phyloP scores from a whole-genome alignment of 164 flowering plant genomes.

The Macadamia integrifolia region DNA sequence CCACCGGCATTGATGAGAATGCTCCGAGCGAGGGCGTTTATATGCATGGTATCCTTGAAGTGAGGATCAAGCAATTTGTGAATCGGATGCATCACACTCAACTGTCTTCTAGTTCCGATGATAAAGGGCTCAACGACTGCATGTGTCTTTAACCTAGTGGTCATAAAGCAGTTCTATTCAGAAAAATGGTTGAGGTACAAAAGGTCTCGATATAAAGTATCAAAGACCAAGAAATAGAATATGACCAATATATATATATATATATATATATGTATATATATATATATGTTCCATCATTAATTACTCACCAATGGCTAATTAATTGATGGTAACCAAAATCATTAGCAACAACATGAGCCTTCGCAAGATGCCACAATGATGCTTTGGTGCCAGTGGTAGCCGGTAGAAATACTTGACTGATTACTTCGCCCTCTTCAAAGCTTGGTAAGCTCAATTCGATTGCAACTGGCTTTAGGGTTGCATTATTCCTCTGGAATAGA shows the following conservation, averaged over 20 bases:
- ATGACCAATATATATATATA: too few species aligned
- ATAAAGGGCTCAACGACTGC: conserved; percentile 62
- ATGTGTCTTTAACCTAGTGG: conserved; percentile 55
- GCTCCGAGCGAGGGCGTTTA: conserved; percentile 54
- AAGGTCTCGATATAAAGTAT: too few species aligned
- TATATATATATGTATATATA: too few species aligned
- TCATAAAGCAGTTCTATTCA: not conserved
- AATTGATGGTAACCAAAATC: conserved; percentile 59
- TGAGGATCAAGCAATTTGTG: conserved; percentile 58
- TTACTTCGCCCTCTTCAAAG: not conserved
- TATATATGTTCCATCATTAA: not conserved
- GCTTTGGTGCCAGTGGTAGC: conserved; percentile 30
- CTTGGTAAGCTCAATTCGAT: conserved; percentile 50
- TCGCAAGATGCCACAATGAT: conserved; percentile 58
- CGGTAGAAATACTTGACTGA: conserved; percentile 32
- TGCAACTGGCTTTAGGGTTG: conserved; percentile 46
- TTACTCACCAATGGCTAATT: conserved; percentile 50
- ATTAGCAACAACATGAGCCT: conserved; percentile 49
- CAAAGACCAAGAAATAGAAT: too few species aligned
- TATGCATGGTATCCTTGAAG: conserved; percentile 65
- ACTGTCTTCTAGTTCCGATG: conserved; percentile 62
- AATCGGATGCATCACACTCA: conserved; percentile 72
- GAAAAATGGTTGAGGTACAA: too few species aligned
- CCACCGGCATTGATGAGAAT: conserved; percentile 53
- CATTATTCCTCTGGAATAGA: conserved; percentile 30